Base-by-base conservation (phyloP, 768 basidiomycete species). In the Imleria badia region DNA sequence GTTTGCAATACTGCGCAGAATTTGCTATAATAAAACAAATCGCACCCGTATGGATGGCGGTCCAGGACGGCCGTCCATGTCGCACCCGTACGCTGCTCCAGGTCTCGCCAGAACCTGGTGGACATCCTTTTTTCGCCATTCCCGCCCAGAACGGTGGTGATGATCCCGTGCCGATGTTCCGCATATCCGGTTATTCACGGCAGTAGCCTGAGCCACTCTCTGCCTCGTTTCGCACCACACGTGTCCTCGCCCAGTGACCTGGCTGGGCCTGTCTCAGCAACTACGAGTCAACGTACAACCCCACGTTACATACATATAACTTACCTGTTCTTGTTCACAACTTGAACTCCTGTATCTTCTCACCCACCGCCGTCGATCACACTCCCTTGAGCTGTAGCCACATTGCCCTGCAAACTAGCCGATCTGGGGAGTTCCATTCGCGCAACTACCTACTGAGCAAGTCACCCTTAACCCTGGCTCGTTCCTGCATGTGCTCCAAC, bases 91-190 rank as follows among this genome's bases (percentile, higher is more conserved):
- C 61, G 47, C 31, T 49, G 48, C 42, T 41, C 54, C 49, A 47
- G 59, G 59, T 60, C 59, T 55, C 41, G 58, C 57, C 45, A 60
- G 54, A 54, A 60, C 39, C 39, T 30, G 34, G 47, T 51, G 33
- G 62, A 38, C 36, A 13, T 55, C 64, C 56, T 2, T 45, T 45
- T 66, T 7, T 52, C 26, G 61, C 56, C 2, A 51, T 29, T 52
- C 14, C 8, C 39, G 19, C 57, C 64, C 64, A 52, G 39, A 43
- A 47, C 29, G 35, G 6, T 55, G 60, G 54, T 39, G 55, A 40
- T 50, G 59, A 55, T 63, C 55, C 55, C 65, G 65, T 51, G 44
- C 65, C 62, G 60, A 56, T 44, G 44, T 58, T 56, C 65, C 65
- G 65, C 52, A 46, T n/a, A n/a, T 40, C 51, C 56, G 58, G 41